These are phyloP conservation scores for Coelastrella sp. DNA, from an alignment of 139 green algal genomes.

Conservation along the genomic window DNA sequence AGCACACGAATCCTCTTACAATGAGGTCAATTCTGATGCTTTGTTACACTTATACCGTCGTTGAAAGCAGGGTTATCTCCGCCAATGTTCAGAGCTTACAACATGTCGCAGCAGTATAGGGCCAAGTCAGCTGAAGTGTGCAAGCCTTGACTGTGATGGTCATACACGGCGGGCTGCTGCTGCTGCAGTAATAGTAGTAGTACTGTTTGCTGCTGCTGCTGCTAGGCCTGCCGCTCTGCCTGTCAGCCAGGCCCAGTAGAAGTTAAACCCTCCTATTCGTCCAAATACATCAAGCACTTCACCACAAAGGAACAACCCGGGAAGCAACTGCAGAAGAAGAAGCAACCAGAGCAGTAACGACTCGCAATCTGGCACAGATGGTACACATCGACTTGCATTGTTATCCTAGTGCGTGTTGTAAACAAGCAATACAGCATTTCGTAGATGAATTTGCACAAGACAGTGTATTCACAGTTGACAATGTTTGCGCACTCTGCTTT, in stretches of 20 bases:
- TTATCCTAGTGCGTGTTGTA: no score
- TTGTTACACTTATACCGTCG: no score
- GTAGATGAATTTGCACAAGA: no score
- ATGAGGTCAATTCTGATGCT: no score
- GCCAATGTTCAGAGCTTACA: no score
- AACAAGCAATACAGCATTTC: no score
- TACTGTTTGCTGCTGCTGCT: background rate
- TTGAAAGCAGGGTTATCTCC: no score
- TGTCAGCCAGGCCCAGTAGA: conserved; percentile 90
- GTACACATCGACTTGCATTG: background rate
- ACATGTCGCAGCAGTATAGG: no score
- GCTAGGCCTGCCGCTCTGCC: conserved; percentile 74
- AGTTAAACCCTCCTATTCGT: conserved; percentile 96
- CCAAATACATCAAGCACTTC: conserved; percentile 92
- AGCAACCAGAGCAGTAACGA: background rate
- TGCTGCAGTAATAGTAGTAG: background rate
- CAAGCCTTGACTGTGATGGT: background rate
- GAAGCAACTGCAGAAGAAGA: conserved; percentile 47
- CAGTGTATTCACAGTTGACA: background rate
- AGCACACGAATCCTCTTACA: no score
- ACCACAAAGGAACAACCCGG: conserved; percentile 83
- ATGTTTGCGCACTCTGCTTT: conserved; percentile 1
- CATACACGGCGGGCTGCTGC: no score
- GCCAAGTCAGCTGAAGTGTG: no score
- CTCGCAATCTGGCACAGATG: background rate